Base-by-base conservation (phyloP, 306 rosid genomes). In the Lathyrus oleraceus region DNA sequence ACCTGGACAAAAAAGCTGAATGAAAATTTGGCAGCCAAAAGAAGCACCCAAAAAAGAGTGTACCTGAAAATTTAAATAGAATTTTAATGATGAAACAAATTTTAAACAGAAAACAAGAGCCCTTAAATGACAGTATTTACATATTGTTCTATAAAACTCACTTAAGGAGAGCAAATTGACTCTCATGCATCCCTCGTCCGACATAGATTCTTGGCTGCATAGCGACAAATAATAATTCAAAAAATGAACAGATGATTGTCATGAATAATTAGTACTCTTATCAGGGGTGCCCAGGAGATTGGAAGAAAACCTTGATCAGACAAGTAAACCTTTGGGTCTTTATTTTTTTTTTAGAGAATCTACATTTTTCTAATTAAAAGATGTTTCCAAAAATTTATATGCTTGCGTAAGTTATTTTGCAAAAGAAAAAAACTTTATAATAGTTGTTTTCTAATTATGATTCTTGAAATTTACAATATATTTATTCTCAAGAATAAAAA, bases 121-220 rank as follows among this genome's bases (percentile, higher is more conserved):
- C 35, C 72, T 58, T 44, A 25, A 65, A 70, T 23, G 71, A 45
- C 61, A 56, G 44, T 57, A 45, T 40, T 69, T 71, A 60, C 38
- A 64, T 44, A 62, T 42, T 21, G 48, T 48, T 60, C 43, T 44
- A 42, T 43, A 30, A 74, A 83, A 75, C 99, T 86, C 89, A 94
- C 99, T 90, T 94, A 10, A 94, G 45, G 59, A 91, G 95, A 76
- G 96, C 45, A 79, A 94, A 88, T 74, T 85, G 97, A 77, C 96
- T 94, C 82, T 94, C 99, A 58, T 94, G 99, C 99, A 91, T 94
- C 70, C 99, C 99, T 75, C 99, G 89, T 57, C 99, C 99, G 20
- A 94, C 63, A 61, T 94, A 94, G 79, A 83, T 76, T 83, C 99
- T 87, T 68, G 97, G 99, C 99, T 94, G 91, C 87, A 81, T 30